Conservation (phyloP, 2,329 filamentous ascomycete genomes). For the Cryphonectria parasitica region DNA sequence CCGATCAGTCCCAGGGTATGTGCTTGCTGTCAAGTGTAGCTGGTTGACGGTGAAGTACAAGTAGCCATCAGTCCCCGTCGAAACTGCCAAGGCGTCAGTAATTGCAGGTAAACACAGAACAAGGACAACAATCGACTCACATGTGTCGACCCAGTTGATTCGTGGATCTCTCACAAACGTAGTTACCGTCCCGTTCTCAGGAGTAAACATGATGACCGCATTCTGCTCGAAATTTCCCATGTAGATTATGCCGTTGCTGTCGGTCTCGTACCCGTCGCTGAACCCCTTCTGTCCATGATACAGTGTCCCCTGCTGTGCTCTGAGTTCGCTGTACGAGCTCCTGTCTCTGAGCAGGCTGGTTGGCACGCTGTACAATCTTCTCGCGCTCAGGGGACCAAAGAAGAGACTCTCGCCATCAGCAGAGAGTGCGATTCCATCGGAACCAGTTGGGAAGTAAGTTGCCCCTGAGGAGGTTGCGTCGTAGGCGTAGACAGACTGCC, state of each 20-base stretch:
- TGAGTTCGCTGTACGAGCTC: slow-evolving; percentile 43
- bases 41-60: slow-evolving; percentile 59
- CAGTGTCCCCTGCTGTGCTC: slow-evolving; percentile 46
- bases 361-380: slow-evolving; percentile 45
- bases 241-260: slow-evolving; percentile 53
- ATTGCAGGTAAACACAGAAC: too few relatives aligned
- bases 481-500: slow-evolving; percentile 48
- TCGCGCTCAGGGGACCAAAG: slow-evolving; percentile 48
- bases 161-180: slow-evolving; percentile 48
- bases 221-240: slow-evolving; percentile 55
- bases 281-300: slow-evolving; percentile 52
- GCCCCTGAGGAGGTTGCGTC: slow-evolving; percentile 39
- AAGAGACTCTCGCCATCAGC: slow-evolving; percentile 52
- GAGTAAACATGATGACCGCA: slow-evolving; percentile 49
- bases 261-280: slow-evolving; percentile 56
- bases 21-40: slow-evolving; percentile 35
- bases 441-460: slow-evolving; percentile 47
- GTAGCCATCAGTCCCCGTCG: slow-evolving; percentile 49
- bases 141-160: slow-evolving; percentile 53
- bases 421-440: slow-evolving; percentile 55
- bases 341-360: slow-evolving; percentile 48
- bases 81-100: slow-evolving; percentile 33
- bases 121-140: slow-evolving; percentile 26
- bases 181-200: slow-evolving; percentile 41
- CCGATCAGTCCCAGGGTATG: slow-evolving; percentile 31